Base-by-base conservation (phyloP, 495 filamentous ascomycete genomes). In the Pseudomonodictys pantanalensis region DNA sequence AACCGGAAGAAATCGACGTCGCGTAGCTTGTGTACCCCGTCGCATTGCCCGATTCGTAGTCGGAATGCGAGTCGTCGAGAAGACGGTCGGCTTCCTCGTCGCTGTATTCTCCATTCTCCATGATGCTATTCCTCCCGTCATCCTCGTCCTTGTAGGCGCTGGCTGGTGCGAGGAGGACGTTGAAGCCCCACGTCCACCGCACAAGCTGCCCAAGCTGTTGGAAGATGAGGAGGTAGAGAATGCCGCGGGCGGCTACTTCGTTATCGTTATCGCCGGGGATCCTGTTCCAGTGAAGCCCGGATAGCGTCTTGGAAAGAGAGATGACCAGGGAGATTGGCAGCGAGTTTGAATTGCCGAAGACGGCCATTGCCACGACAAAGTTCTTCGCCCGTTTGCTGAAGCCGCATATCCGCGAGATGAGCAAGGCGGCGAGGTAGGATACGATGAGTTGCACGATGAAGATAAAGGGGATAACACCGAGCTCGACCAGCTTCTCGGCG, bases 331-430 rank as follows among this genome's bases (percentile, higher is more conserved):
- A 98, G 52, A 98, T 97, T 1, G 93, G 93, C 17, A 98, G 85
- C 15, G 93, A 97, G 73, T 97, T 98, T 30, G 92, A 97, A 71
- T 98, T 98, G 56, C 92, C 93, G 70, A 98, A 98, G 33, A 98
- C 93, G 46, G 86, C 90, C 93, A 97, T 98, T 35, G 93, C 93
- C 48, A 90, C 86, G 43, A 98, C 88, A 68, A 97, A 98, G 71
- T 97, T 97, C 42, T 85, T 80, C 39, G 89, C 86, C 54, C 91
- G 80, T 69, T 89, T 92, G 67, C 83, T 81, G 74, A 98, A 90
- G 2, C 88, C 78, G 66, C 88, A 95, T 50, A 83, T 77, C 75
- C 81, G 86, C 11, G 88, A 79, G 26, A 97, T 80, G 3, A 76
- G 60, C 8, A 83, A 74, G 1, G 92, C 83, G 60, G 90, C 88